A percentile compares a stretch with the other conserved stretches of the same genome.
These are phyloP conservation scores for Favolaschia claudopus DNA, from an alignment of 768 basidiomycete genomes.

Conservation along the genomic window DNA sequence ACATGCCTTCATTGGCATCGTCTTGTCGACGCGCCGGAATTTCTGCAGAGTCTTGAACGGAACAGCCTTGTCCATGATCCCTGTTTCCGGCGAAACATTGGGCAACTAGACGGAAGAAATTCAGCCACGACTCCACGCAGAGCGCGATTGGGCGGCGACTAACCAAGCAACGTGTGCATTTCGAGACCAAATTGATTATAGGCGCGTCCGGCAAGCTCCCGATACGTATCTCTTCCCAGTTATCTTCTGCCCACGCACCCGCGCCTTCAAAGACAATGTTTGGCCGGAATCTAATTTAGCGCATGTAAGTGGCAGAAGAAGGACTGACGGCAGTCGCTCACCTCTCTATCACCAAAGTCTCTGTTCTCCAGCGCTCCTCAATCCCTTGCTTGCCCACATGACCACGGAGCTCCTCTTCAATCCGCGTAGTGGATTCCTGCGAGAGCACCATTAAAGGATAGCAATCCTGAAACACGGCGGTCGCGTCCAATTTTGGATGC, in stretches of 20 bases:
- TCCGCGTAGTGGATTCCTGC: constrained; percentile 58
- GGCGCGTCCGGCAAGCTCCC: constrained; percentile 47
- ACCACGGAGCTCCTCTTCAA: constrained; percentile 56
- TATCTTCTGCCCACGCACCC: constrained; percentile 75
- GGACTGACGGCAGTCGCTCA: constrained; percentile 36
- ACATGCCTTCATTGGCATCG: constrained; percentile 62
- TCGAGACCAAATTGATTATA: constrained; percentile 65
- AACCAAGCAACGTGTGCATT: constrained; percentile 78
- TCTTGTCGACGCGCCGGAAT: constrained; percentile 64
- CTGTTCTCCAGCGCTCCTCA: constrained; percentile 59
- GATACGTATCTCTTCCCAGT: constrained; percentile 68
- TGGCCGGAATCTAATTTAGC: constrained; percentile 72
- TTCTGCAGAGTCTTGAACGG: constrained; percentile 81
- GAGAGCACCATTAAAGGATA: constrained; percentile 75
- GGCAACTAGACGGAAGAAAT: constrained; percentile 59
- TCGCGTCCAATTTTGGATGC: constrained; percentile 66
- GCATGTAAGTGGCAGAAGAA: constrained; percentile 15
- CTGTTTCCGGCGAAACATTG: constrained; percentile 72
- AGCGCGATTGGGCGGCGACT: constrained; percentile 29
- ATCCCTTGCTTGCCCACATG: constrained; percentile 59
- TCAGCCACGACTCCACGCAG: constrained; percentile 8
- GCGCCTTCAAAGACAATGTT: constrained; percentile 78
- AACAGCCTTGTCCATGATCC: constrained; percentile 72
- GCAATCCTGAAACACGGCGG: constrained; percentile 70
- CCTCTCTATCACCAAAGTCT: constrained; percentile 66